A percentile compares a stretch with the other conserved stretches of the same genome.
Conservation (phyloP, 2,329 filamentous ascomycete species). For the Aspergillus nomiae region DNA sequence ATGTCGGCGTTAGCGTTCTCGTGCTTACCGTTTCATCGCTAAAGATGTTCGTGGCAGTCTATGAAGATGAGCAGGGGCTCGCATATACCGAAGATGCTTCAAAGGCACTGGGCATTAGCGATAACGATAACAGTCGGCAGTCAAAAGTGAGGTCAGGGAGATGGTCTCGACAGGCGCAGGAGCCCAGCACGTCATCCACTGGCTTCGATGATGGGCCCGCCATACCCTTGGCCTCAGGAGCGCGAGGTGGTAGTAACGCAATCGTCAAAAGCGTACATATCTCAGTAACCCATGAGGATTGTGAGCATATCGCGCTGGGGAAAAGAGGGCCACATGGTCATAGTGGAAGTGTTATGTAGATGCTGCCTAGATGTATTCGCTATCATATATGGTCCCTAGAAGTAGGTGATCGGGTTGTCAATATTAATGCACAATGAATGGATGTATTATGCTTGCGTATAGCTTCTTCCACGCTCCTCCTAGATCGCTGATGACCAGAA, state of each 20-base stretch:
- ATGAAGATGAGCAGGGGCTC: slow-evolving; percentile 28
- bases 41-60: slow-evolving; percentile 46
- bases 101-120: not conserved
- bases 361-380: not conserved
- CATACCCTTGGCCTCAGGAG: not conserved
- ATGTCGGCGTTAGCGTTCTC: slow-evolving; percentile 46
- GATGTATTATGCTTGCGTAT: not conserved
- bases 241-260: not conserved
- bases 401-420: too few relatives aligned
- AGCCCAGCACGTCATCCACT: not conserved
- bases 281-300: not conserved
- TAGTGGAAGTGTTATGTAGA: not conserved
- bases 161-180: not conserved
- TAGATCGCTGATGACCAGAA: too few relatives aligned
- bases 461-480: not conserved
- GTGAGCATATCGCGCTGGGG: not conserved
- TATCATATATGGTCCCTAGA: not conserved
- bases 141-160: not conserved
- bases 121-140: not conserved
- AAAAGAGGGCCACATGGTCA: not conserved
- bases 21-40: slow-evolving; percentile 47
- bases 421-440: too few relatives aligned
- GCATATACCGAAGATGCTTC: slow-evolving; percentile 26
- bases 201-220: not conserved
- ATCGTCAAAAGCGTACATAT: not conserved